These are phyloP conservation scores for Peziza echinospora DNA, from an alignment of 495 filamentous ascomycete genomes.

Conservation along the genomic window DNA sequence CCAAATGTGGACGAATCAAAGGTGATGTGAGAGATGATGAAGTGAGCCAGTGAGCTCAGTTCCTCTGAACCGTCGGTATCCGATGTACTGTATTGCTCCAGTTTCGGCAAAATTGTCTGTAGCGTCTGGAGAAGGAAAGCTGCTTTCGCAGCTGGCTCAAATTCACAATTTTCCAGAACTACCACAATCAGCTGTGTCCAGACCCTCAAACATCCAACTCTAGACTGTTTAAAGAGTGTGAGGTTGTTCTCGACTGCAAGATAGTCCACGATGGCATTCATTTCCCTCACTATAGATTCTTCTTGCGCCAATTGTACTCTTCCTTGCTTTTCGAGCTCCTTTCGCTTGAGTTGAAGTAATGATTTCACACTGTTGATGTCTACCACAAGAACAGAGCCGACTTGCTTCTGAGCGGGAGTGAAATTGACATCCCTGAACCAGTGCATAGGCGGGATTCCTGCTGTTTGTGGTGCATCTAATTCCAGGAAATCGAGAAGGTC, in stretches of 20 bases:
- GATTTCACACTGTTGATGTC: constrained; percentile 43
- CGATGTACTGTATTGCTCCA: constrained; percentile 48
- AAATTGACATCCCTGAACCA: constrained; percentile 42
- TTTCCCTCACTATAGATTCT: constrained; percentile 33
- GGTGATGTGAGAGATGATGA: constrained; percentile 51
- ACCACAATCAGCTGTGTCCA: constrained; percentile 69
- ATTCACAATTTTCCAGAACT: constrained; percentile 53
- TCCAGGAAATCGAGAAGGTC: constrained; percentile 86
- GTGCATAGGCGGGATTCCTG: constrained; percentile 27
- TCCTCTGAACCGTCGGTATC: constrained; percentile 44
- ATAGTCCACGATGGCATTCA: constrained; percentile 38
- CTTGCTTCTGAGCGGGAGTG: constrained; percentile 28
- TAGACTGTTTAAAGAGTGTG: constrained; percentile 33
- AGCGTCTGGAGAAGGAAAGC: constrained; percentile 64
- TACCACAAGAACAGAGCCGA: constrained; percentile 22
- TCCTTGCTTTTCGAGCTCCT: constrained; percentile 29
- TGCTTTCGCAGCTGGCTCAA: constrained; percentile 42
- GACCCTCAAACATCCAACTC: constrained; percentile 42
- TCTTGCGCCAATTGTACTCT: constrained; percentile 12
- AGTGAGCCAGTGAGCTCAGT: constrained; percentile 54
- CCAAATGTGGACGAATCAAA: constrained; percentile 27
- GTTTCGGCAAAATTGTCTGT: constrained; percentile 64
- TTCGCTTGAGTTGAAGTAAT: constrained; percentile 32
- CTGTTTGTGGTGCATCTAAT: constrained; percentile 33
- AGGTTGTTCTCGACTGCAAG: constrained; percentile 43